Evolutionary conservation across 1,284 basidiomycete genomes (phyloP), one percentile per base, ranked within the genome.

Genomic region (Cutaneotrichosporon sp.): DNA sequence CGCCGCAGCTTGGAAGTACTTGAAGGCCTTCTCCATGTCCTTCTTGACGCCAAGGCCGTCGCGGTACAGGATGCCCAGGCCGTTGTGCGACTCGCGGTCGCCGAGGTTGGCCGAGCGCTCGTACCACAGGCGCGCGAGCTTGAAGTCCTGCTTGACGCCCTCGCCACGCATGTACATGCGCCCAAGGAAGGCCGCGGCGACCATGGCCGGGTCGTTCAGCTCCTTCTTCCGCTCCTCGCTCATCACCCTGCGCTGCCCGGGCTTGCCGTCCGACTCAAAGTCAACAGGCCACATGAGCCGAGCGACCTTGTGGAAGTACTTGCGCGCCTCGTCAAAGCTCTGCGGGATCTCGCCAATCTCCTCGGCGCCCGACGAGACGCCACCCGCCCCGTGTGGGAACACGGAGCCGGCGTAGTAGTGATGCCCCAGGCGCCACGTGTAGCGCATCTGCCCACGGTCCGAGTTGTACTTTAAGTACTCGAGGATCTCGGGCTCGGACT

Each of bases 391-490:
- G 52, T 58, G 56, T 2, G 59, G 53, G 72, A 94, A 94, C 34
- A 95, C 88, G 56, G 88, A 92, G 11, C 94, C 94, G 72, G 92
- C 89, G 74, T 97, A 97, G 81, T 89, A 95, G n/a, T 95, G 89
- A 76, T 91, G 88, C 16, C 92, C 94, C 2, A 97, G 85, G 24
- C 90, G 87, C 75, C 89, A 91, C 1, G 92, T 90, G 73, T 91
- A 95, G 67, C 89, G 86, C 53, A 86, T 86, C 70, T 93, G 91
- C 18, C 90, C 90, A 18, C 92, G 86, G 70, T 97, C 92, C 14
- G 94, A 91, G 61, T 95, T 94, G 79, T 94, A 97, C 89, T 91
- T 83, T 71, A 92, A 93, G 74, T 92, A 95, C 75, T 97, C 94
- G 31, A 97, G 83, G 36, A 95, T 86, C 71, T 97, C 94, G 63